Base-by-base conservation (phyloP, 2,329 filamentous ascomycete genomes). In the Monosporascus cannonballus region DNA sequence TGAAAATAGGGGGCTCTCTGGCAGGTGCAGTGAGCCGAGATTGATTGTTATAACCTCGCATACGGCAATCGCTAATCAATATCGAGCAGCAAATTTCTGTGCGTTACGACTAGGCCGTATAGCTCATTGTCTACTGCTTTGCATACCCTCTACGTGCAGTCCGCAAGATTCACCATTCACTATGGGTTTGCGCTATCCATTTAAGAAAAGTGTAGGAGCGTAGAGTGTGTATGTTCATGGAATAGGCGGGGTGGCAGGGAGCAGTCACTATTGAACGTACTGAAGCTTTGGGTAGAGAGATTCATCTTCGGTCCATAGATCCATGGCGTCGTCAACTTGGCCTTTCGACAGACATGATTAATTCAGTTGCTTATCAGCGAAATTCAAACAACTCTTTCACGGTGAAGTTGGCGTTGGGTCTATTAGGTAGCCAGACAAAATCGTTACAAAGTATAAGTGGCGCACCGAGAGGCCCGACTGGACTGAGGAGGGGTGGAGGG, bases 261-360 rank as follows among this genome's bases (percentile, higher is more conserved):
- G 9, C 27, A 30, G 27, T 34, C 11, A 14, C 30, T 14, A 14
- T 37, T 44, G 17, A 24, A 55, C 61, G 37, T 58, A 65, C 64
- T 66, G 63, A 51, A 59, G 59, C 44, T 54, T 61, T 20, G 55
- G 54, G 27, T 53, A 50, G 48, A 55, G 49, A 41, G 53, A 50
- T 50, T 55, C 58, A 51, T 60, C 55, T 47, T 53, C 51, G 24
- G 45, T 53, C 51, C 57, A 50, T 7, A 45, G 48, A 34, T 57
- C 61, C 64, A 64, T 66, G 48, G 52, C 57, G 51, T 48, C 57
- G 51, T 48, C 15, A 39, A 20, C 39, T 42, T 14, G 18, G 39
- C 39, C 14, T 20, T 14, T 2, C n/a, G 39, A 20, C 39, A 14
- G 22, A 20, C 39, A 42, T 42, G 4, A 24, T 42, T 14, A 34